These are phyloP conservation scores for Salvia rosmarinus DNA, from an alignment of 257 asterid species.

Conservation along the genomic window DNA sequence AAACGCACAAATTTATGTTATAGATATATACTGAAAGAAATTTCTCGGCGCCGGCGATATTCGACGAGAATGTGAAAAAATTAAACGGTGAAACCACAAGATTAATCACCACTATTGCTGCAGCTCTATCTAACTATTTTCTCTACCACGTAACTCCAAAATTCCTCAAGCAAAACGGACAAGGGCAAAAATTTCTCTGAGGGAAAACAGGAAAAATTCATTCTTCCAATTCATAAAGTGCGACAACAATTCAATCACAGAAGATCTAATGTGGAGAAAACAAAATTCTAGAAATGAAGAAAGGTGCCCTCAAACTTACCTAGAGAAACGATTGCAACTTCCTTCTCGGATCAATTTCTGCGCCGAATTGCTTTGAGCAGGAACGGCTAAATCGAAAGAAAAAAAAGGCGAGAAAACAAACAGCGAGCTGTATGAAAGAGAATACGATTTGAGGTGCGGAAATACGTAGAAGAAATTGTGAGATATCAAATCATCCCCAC, in stretches of 20 bases:
- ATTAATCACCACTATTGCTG: background rate
- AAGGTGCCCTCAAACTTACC: slow-evolving; percentile 1
- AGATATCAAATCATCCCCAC: background rate
- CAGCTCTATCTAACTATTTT: background rate
- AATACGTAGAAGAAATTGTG: slow-evolving; percentile 5
- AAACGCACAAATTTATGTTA: background rate
- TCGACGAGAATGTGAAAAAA: background rate
- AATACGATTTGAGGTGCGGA: background rate
- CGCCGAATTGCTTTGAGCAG: background rate
- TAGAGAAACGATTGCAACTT: background rate
- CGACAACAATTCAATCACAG: background rate
- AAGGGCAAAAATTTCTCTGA: no score
- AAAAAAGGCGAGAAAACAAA: background rate
- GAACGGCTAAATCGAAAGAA: no score
- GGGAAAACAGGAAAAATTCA: background rate
- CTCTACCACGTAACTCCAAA: background rate
- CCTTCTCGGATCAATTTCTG: background rate
- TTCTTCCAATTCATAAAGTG: background rate
- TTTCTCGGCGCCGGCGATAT: background rate
- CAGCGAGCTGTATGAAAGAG: background rate
- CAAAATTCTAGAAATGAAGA: background rate
- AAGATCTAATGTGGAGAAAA: background rate
- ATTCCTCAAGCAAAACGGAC: background rate
- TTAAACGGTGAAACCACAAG: background rate
- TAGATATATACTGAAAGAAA: background rate